These are phyloP conservation scores for Astraeus odoratus DNA, from an alignment of 768 basidiomycete species.

Conservation along the genomic window DNA sequence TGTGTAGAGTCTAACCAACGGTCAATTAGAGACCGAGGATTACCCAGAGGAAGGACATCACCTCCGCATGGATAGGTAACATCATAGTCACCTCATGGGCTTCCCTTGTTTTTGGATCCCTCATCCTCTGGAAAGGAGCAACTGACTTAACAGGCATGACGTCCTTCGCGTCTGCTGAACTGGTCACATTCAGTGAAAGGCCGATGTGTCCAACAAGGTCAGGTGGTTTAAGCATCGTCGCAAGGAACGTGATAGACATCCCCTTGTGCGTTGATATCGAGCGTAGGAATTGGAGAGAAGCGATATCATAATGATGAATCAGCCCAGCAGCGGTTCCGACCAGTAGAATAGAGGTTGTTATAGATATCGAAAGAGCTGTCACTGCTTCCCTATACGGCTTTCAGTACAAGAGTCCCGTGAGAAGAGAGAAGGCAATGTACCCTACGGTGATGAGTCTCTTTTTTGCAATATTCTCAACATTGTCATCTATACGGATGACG, in stretches of 20 bases:
- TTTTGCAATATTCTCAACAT: slow-evolving; percentile 34
- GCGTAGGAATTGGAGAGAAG: slow-evolving; percentile 85
- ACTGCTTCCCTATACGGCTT: slow-evolving; percentile 57
- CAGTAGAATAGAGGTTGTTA: slow-evolving; percentile 73
- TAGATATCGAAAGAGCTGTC: slow-evolving; percentile 66
- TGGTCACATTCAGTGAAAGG: slow-evolving; percentile 37
- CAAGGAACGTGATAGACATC: slow-evolving; percentile 61
- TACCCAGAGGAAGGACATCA: slow-evolving; percentile 16
- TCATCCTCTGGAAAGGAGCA: slow-evolving; percentile 65
- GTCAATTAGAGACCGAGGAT: neutral
- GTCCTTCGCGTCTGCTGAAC: slow-evolving; percentile 40
- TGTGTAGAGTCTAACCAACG: slow-evolving; percentile 11
- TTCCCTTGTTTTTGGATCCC: slow-evolving; percentile 59
- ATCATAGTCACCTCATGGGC: slow-evolving; percentile 65
- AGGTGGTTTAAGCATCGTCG: slow-evolving; percentile 76
- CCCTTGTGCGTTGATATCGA: slow-evolving; percentile 69
- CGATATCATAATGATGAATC: slow-evolving; percentile 78
- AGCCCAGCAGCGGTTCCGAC: slow-evolving; percentile 69
- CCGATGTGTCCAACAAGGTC: slow-evolving; percentile 81
- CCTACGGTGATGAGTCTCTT: slow-evolving; percentile 65
- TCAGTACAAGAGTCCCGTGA: neutral
- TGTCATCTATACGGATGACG: slow-evolving; percentile 62
- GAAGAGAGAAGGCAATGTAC: slow-evolving; percentile 33
- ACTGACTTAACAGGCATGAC: slow-evolving; percentile 61
- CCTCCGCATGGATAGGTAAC: slow-evolving; percentile 42